A percentile compares a stretch with the other conserved stretches of the same genome.
These are phyloP conservation scores for Aspergillus aculeatus DNA, from an alignment of 2,329 filamentous ascomycete species.

Conservation along the genomic window DNA sequence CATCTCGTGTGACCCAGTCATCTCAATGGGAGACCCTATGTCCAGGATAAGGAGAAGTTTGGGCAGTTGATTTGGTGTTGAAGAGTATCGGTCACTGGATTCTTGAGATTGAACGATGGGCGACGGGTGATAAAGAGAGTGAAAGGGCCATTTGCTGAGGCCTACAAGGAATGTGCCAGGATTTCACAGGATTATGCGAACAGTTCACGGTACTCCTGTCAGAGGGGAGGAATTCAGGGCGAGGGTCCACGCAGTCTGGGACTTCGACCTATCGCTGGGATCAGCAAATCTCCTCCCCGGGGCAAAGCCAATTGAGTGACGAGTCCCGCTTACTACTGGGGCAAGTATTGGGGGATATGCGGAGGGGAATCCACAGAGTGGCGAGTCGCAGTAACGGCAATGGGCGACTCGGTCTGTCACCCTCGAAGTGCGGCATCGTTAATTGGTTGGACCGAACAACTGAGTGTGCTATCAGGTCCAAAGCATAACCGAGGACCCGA, in stretches of 20 bases:
- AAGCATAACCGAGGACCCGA: slow-evolving; percentile 10
- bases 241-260: slow-evolving; percentile 1
- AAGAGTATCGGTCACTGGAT: neutral
- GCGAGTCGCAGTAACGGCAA: slow-evolving; percentile 15
- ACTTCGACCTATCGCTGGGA: slow-evolving; percentile 3
- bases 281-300: slow-evolving; percentile 8
- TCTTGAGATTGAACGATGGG: neutral
- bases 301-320: slow-evolving; percentile 17
- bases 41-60: neutral
- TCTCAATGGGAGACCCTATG: slow-evolving; percentile 8
- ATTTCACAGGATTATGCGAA: neutral
- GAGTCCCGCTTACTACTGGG: slow-evolving; percentile 12
- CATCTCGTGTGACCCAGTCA: slow-evolving; percentile 29
- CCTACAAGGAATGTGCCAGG: neutral
- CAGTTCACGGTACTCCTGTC: neutral
- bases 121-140: neutral
- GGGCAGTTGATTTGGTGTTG: neutral
- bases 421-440: slow-evolving; percentile 1
- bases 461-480: neutral
- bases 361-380: slow-evolving; percentile 22
- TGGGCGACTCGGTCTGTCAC: slow-evolving; percentile 8
- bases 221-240: neutral
- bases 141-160: neutral
- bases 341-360: slow-evolving; percentile 22
- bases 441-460: slow-evolving; percentile 11